Evolutionary conservation across 75 land plant genomes (phyloP), one percentile per base, ranked within the genome.

Genomic region (Picea sitchensis): DNA sequence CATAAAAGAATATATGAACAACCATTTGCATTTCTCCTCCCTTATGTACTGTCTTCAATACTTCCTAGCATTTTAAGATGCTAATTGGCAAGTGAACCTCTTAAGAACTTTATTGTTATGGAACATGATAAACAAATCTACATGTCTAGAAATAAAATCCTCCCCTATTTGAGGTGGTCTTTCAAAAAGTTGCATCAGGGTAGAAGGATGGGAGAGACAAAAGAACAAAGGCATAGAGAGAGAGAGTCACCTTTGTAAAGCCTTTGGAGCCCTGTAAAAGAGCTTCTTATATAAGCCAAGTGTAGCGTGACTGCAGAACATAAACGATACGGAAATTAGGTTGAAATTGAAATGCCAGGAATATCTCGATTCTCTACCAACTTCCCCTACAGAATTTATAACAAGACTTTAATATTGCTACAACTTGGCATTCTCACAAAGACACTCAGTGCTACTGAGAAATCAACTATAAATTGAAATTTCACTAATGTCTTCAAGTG

Each of bases 261-360:
- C 84, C 76, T 95, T 95, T 44, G 98, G 99, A 23, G 99, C 99
- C 73, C 98, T 87, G 67, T 86, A 73, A 47, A 86, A 81, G 5
- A 97, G 82, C 82, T 97, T 97, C 80, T 97, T 97, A 67, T 93
- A 97, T 3, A 97, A 82, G 56, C 99, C 99, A 65, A 97, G 81
- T 41, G 97, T 91, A 73, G 99, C 98, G 87, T 97, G 99, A 78
- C 99, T 96, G 85, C 75, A 64, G 57, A 72, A 67, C 5, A 77
- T 6, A 81, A 57, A 18, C 65, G 41, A 61, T 59, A 59, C 31
- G 60, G n/a, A 30, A 63, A 44, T 58, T 14, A 56, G n/a, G 36
- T 56, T 56, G 60, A 71, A 20, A 44, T 71, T 7, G 56, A 1
- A 44, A 38, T 8, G 36, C 26, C 13, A 44, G 3, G 3, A 23